Percentiles rank a stretch among this genome's conserved stretches.
Evolutionary conservation across 1,139 yeast species (phyloP).

Genomic region (Yamadazyma spencermartinsiae): DNA sequence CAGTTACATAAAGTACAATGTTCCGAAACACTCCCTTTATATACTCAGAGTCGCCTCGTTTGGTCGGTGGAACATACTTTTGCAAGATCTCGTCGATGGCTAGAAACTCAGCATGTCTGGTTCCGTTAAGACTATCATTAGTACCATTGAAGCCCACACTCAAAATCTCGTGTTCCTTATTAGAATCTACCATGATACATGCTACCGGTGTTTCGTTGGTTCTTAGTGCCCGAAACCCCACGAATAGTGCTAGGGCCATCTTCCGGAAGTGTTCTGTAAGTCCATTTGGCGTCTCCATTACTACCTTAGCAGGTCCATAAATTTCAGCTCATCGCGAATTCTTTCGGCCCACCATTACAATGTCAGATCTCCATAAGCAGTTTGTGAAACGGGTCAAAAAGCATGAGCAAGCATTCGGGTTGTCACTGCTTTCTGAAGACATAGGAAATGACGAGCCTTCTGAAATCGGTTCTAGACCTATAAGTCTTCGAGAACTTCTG

Average conservation of each 20-base stretch:
- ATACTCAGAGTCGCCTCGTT: slow-evolving; percentile 16
- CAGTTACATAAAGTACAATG: slow-evolving; percentile 80
- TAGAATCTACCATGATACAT: slow-evolving; percentile 57
- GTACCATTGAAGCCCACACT: slow-evolving; percentile 87
- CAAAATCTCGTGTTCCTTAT: slow-evolving; percentile 46
- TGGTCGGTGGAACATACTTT: slow-evolving; percentile 14
- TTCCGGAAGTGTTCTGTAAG: slow-evolving; percentile 28
- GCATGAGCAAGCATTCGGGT: slow-evolving; percentile 40
- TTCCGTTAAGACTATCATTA: slow-evolving; percentile 80
- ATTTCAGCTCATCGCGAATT: not conserved
- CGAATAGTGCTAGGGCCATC: slow-evolving; percentile 42
- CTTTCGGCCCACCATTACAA: slow-evolving; percentile 12
- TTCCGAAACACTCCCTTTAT: slow-evolving; percentile 41
- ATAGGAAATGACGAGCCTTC: slow-evolving; percentile 17
- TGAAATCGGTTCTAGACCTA: too few species aligned
- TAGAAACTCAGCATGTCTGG: slow-evolving; percentile 88
- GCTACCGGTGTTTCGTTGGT: slow-evolving; percentile 76
- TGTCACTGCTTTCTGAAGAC: slow-evolving; percentile 33
- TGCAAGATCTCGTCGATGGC: slow-evolving; percentile 62
- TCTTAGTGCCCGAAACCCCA: slow-evolving; percentile 42
- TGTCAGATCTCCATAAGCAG: slow-evolving; percentile 47
- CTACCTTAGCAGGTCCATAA: not conserved
- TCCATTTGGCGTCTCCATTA: not conserved
- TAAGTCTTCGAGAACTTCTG: not conserved
- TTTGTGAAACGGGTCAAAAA: slow-evolving; percentile 39